phyloP scores from a whole-genome alignment of 148 eudicot species.

The Simmondsia chinensis region DNA sequence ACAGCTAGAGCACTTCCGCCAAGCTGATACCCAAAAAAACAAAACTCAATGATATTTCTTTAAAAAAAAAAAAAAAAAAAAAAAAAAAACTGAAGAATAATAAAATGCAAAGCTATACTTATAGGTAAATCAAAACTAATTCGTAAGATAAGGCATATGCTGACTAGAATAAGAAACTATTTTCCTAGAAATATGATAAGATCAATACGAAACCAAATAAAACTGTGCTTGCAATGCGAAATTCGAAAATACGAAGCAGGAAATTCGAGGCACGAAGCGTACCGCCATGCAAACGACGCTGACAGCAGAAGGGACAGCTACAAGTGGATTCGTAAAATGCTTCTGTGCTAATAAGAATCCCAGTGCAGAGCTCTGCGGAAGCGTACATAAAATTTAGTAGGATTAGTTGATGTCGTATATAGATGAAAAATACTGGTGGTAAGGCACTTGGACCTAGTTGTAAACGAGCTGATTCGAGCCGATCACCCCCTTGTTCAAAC shows the following conservation, averaged over 20 bases:
- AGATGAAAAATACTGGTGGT: not conserved
- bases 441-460: no score
- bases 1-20: constrained; percentile 99
- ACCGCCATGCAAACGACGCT: constrained; percentile 99
- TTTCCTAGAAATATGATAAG: no score
- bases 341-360: constrained; percentile 94
- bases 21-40: constrained; percentile 37
- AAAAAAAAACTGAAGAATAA: not conserved
- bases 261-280: constrained; percentile 1
- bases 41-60: not conserved
- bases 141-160: no score
- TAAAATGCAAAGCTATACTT: no score
- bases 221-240: no score
- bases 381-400: not conserved
- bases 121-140: no score
- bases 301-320: constrained; percentile 97
- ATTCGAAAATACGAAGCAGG: no score
- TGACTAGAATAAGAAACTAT: not conserved
- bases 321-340: constrained; percentile 97
- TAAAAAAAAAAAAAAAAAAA: not conserved
- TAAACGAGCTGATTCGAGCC: no score
- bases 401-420: not conserved
- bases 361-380: constrained; percentile 86
- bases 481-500: no score
- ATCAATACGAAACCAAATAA: not conserved